Percentiles rank a stretch among this genome's conserved stretches.
Conservation (phyloP, 2,329 filamentous ascomycete species). For the Xylaria sp. region DNA sequence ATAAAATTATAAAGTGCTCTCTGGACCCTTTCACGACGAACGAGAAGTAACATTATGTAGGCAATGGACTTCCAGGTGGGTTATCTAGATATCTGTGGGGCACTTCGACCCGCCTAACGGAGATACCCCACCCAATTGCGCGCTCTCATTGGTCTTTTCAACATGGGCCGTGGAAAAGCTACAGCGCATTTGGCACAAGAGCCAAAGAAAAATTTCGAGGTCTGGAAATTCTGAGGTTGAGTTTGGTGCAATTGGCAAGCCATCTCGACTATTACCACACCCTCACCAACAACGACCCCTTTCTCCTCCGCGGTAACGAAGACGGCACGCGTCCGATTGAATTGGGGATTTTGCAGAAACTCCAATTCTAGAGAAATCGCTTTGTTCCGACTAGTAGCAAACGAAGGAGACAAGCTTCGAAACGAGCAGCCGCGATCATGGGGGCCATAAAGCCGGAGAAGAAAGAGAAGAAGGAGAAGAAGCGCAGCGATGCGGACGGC, state of each 20-base stretch:
- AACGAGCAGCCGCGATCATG: slow-evolving; percentile 40
- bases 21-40: too few species aligned
- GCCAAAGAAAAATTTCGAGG: slow-evolving; percentile 45
- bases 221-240: slow-evolving; percentile 26
- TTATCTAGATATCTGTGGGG: slow-evolving; percentile 9
- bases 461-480: slow-evolving; percentile 58
- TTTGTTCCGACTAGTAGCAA: not conserved
- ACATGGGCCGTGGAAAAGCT: slow-evolving; percentile 33
- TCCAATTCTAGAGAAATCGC: not conserved
- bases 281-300: not conserved
- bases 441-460: slow-evolving; percentile 51
- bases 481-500: slow-evolving; percentile 65
- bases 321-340: not conserved
- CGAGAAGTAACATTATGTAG: too few species aligned
- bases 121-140: slow-evolving; percentile 30
- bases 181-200: slow-evolving; percentile 37
- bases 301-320: not conserved
- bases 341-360: not conserved
- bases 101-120: slow-evolving; percentile 30
- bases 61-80: too few species aligned
- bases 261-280: not conserved
- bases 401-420: not conserved
- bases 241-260: slow-evolving; percentile 14
- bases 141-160: slow-evolving; percentile 40
- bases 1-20: too few species aligned